A percentile compares a stretch with the other conserved stretches of the same genome.
Evolutionary conservation across 805 yeast genomes (phyloP).

Genomic region (Hyphopichia homilentoma): DNA sequence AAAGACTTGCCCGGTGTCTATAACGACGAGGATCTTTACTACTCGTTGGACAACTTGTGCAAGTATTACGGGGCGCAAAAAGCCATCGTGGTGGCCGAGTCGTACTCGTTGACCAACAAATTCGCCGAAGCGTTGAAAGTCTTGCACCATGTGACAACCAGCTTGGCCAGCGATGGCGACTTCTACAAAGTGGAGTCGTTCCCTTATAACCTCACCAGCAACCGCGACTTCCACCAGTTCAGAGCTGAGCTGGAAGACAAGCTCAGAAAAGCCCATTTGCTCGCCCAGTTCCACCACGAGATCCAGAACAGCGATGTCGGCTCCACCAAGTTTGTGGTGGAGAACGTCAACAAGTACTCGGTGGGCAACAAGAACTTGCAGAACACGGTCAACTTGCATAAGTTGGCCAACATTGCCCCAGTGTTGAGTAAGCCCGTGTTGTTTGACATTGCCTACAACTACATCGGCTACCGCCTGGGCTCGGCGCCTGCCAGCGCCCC

Average conservation of each 20-base stretch:
- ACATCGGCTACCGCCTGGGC: conserved; percentile 56
- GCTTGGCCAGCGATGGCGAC: conserved; percentile 9
- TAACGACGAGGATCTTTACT: conserved; percentile 67
- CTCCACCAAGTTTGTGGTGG: conserved; percentile 31
- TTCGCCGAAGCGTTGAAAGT: conserved; percentile 48
- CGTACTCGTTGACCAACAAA: conserved; percentile 37
- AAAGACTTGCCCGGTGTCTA: conserved; percentile 89
- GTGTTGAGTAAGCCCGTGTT: conserved; percentile 82
- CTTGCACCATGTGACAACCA: conserved; percentile 18
- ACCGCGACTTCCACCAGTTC: conserved; percentile 26
- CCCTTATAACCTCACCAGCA: conserved; percentile 39
- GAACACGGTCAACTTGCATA: conserved; percentile 19
- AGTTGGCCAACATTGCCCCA: conserved; percentile 42
- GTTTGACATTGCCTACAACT: conserved; percentile 87
- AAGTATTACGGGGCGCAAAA: conserved; percentile 46
- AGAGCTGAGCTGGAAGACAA: conserved; percentile 12
- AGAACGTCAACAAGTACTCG: conserved; percentile 42
- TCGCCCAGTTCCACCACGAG: conserved; percentile 44
- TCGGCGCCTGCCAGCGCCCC: conserved; percentile 7
- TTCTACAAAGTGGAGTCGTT: conserved; percentile 35
- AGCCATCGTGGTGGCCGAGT: conserved; percentile 41
- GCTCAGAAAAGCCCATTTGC: conserved; percentile 33
- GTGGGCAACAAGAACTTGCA: conserved; percentile 16
- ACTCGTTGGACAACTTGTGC: conserved; percentile 49
- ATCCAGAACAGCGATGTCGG: conserved; percentile 8